A percentile compares a stretch with the other conserved stretches of the same genome.
phyloP scores from a whole-genome alignment of 2,329 filamentous ascomycete genomes.

The Hypoxylon sp. region DNA sequence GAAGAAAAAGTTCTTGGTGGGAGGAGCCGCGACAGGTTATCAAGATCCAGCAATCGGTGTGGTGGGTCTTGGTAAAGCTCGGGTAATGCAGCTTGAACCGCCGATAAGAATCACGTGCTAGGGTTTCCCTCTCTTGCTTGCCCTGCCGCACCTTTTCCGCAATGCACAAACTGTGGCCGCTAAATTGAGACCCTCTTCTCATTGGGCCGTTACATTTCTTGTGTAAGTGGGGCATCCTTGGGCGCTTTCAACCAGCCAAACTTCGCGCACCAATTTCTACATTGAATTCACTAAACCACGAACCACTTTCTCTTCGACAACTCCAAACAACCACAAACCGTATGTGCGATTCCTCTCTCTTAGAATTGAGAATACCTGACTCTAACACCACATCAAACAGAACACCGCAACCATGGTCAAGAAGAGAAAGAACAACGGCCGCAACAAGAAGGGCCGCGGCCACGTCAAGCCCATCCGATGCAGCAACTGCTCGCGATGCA shows the following conservation, averaged over 20 bases:
- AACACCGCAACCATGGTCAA: constrained; percentile 76
- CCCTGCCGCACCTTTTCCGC: constrained; percentile 43
- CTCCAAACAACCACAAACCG: constrained; percentile 30
- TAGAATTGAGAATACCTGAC: background rate
- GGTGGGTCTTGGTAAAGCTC: constrained; percentile 31
- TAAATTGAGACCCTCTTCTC: constrained; percentile 11
- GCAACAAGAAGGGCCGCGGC: constrained; percentile 99
- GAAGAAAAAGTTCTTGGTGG: constrained; percentile 47
- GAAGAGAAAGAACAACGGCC: constrained; percentile 85
- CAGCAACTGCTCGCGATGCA: constrained; percentile 84
- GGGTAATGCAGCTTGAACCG: background rate
- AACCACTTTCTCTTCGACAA: constrained; percentile 40
- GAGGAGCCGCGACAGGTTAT: constrained; percentile 29
- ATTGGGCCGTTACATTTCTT: constrained; percentile 24
- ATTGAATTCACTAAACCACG: constrained; percentile 23
- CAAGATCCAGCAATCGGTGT: constrained; percentile 12
- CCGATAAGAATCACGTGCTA: constrained; percentile 45
- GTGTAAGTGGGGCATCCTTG: constrained; percentile 20
- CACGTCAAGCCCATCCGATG: constrained; percentile 98
- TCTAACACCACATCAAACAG: constrained; percentile 38
- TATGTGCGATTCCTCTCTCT: constrained; percentile 24
- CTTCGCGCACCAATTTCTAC: constrained; percentile 36
- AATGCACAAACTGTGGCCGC: constrained; percentile 4
- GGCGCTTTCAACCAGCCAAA: constrained; percentile 27
- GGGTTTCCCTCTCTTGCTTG: constrained; percentile 48